Conservation (phyloP, 148 eudicot species). For the Persicaria tinctoria region DNA sequence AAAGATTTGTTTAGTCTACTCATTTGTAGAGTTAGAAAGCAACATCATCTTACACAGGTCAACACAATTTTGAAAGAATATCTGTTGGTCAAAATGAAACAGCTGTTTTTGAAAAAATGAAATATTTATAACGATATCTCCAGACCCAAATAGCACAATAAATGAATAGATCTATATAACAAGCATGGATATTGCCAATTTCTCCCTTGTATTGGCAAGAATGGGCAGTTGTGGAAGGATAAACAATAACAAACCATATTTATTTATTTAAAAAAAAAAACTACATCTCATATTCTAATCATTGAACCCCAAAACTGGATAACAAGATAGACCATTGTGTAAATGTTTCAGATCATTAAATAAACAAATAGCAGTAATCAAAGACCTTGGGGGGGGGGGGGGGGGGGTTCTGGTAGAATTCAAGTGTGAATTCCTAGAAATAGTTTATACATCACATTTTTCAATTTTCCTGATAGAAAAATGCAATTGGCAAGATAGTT, state of each 20-base stretch:
- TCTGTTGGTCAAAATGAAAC: background rate
- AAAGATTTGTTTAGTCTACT: background rate
- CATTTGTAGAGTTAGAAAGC: background rate
- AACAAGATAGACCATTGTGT: background rate
- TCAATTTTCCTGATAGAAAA: background rate
- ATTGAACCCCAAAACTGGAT: background rate
- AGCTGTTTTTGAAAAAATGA: too few species aligned
- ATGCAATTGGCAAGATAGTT: background rate
- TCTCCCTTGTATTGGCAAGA: background rate
- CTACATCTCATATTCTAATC: background rate
- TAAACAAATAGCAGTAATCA: background rate
- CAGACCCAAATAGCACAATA: background rate
- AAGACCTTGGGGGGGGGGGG: background rate
- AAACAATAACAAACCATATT: background rate
- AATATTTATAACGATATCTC: too few species aligned
- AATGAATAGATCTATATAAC: background rate
- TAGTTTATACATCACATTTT: background rate
- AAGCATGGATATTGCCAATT: background rate
- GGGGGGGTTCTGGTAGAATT: background rate
- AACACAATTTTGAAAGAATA: background rate
- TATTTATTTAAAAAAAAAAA: background rate
- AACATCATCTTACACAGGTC: background rate
- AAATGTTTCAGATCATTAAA: background rate
- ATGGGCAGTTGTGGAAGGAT: background rate
- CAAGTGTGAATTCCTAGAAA: background rate